These are phyloP conservation scores for Populus davidiana DNA, from an alignment of 345 rosid species.

Conservation along the genomic window DNA sequence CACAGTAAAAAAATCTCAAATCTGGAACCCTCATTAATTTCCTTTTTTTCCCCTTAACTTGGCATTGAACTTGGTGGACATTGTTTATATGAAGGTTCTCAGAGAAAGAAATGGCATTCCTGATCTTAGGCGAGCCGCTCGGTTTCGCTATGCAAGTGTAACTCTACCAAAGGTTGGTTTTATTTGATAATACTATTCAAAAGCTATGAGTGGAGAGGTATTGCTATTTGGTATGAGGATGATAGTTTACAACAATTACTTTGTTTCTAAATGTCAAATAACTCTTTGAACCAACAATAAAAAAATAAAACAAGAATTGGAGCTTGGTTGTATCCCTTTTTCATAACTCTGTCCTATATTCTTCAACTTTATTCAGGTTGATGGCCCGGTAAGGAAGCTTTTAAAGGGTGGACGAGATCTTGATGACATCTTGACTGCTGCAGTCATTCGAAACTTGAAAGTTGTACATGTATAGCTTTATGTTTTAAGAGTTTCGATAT, in stretches of 20 bases:
- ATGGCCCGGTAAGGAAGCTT: slow-evolving; percentile 52
- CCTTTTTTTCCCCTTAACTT: background rate
- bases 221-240: slow-evolving; percentile 8
- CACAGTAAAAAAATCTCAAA: background rate
- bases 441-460: slow-evolving; percentile 78
- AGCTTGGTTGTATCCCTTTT: slow-evolving; percentile 9
- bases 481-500: background rate
- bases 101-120: slow-evolving; percentile 92
- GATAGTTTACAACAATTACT: slow-evolving; percentile 7
- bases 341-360: slow-evolving; percentile 20
- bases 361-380: slow-evolving; percentile 49
- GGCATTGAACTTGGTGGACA: background rate
- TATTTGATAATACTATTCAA: slow-evolving; percentile 4
- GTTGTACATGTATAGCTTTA: slow-evolving; percentile 53
- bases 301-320: background rate
- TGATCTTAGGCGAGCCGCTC: slow-evolving; percentile 82
- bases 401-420: slow-evolving; percentile 65
- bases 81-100: slow-evolving; percentile 49
- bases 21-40: background rate
- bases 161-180: slow-evolving; percentile 73
- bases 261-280: slow-evolving; percentile 12
- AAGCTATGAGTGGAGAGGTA: background rate
- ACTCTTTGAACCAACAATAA: slow-evolving; percentile 8
- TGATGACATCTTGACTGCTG: slow-evolving; percentile 66
- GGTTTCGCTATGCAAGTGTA: slow-evolving; percentile 78